Evolutionary conservation across 768 basidiomycete species (phyloP), one percentile per base, ranked within the genome.

Genomic region (Tremella mesenterica): DNA sequence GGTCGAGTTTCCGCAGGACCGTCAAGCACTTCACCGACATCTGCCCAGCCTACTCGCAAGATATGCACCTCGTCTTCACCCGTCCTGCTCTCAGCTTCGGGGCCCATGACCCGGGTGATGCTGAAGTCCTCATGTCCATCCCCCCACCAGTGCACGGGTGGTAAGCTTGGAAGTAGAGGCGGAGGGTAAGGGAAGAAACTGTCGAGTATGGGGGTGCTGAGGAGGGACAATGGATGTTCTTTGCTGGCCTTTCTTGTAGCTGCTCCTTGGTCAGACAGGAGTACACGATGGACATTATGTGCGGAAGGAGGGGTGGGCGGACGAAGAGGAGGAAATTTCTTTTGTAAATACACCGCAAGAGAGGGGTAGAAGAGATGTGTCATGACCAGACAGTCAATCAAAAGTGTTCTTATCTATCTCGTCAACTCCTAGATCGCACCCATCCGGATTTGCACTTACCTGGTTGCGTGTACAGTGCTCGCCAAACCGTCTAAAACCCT

Each of bases 331-430:
- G 62, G 64, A 33, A 55, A 64, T 25, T 53, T 54, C 31, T 66
- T 66, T 29, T 63, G 61, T 1, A 71, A 48, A 31, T 69, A 71
- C 6, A 73, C 36, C 16, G 67, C 66, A 9, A 73, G 55, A 3
- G 72, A 65, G 2, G 72, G 72, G 53, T 73, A 73, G 56, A 73
- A 73, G 13, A 73, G 58, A 39, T 68, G 69, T 14, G 72, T 73
- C 72, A 73, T 73, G 12, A 73, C 72, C 36, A 73, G 56, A 46
- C 70, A 70, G 38, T 71, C 70, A 29, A 73, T 70, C 39, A 73
- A 48, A 23, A 73, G 57, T 10, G 69, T 69, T 10, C 72, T 62
- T 13, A 73, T 73, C 70, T 72, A 41, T 29, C 31, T 47, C 12
- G 27, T 56, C 53, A 47, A 26, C 30, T 49, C 34, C 48, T 27